Evolutionary conservation across 2,329 filamentous ascomycete species (phyloP), one percentile per base, ranked within the genome.

Genomic region (Colletotrichum sublineola): DNA sequence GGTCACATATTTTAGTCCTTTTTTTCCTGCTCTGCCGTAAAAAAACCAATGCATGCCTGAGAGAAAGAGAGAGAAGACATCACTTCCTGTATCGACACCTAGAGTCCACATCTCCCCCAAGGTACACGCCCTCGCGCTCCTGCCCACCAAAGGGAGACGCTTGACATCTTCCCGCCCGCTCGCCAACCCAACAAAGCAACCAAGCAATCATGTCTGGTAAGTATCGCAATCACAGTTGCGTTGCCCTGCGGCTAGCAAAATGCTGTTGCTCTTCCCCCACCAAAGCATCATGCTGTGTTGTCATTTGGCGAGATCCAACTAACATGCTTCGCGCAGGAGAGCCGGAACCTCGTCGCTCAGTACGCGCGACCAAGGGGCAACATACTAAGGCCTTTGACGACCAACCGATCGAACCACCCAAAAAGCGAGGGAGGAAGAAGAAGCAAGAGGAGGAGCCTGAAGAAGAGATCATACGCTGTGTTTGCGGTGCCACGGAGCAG

Each of bases 341-440:
- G 82, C 82, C 84, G 71, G 96, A 98, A 88, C 94, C 95, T 71
- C 93, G 96, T 81, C 94, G 96, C 80, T 99, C 96, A 55, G 95
- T 96, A 75, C 93, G 96, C 79, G 95, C 96, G 78, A 99, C 96
- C 75, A 99, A 99, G 81, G 96, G 96, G 80, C 95, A 98, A 78
- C 95, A 98, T 83, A 92, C 91, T 36, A 97, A 97, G 83, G 93
- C 93, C 75, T 92, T 94, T 77, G 95, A 97, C 79, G 93, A 94
- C 71, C 86, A 88, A 74, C 85, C 85, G 3, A 79, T 84, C 71
- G 85, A 88, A 68, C 81, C 83, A 11, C 84, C 88, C 66, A 91
- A 91, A 79, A 84, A 84, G 78, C 86, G 86, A 83, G 84, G 83
- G 75, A 78, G 81, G 52, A 91, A 86, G 83, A 92, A 89, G 83